Evolutionary conservation across 2,329 filamentous ascomycete genomes (phyloP).

Genomic region (Alternaria postmessia): DNA sequence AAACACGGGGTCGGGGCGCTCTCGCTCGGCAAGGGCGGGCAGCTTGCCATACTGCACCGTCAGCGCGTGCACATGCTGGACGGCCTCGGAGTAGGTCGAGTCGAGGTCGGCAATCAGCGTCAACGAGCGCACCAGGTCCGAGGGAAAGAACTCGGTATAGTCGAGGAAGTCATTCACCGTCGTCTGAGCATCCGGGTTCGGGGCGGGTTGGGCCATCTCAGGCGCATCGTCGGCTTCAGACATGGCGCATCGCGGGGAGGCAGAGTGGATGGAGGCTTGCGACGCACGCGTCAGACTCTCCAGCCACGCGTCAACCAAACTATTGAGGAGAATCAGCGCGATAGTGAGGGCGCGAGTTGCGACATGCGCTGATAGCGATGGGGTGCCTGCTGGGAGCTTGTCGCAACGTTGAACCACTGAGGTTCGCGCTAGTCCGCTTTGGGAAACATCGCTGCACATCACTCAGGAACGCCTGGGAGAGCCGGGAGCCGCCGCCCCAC

Average conservation of each 20-base stretch:
- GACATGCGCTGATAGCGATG: constrained; percentile 23
- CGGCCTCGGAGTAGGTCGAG: constrained; percentile 52
- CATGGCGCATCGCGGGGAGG: constrained; percentile 49
- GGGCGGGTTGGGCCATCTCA: constrained; percentile 52
- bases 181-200: constrained; percentile 70
- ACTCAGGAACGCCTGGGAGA: constrained; percentile 10
- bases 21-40: constrained; percentile 58
- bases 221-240: constrained; percentile 44
- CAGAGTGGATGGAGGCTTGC: constrained; percentile 39
- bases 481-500: not conserved
- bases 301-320: constrained; percentile 50
- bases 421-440: constrained; percentile 20
- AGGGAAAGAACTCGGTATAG: constrained; percentile 74
- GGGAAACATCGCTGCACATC: constrained; percentile 1
- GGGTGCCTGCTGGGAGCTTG: constrained; percentile 12
- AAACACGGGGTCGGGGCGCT: constrained; percentile 60
- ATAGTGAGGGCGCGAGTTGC: constrained; percentile 29
- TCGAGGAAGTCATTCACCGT: constrained; percentile 73
- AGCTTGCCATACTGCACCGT: constrained; percentile 59
- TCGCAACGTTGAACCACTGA: constrained; percentile 14
- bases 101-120: constrained; percentile 66
- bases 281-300: constrained; percentile 50
- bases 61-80: constrained; percentile 58
- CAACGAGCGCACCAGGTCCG: constrained; percentile 69
- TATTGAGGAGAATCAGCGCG: constrained; percentile 40